Evolutionary conservation across 2,329 filamentous ascomycete species (phyloP).

Genomic region (Talaromyces sp.): DNA sequence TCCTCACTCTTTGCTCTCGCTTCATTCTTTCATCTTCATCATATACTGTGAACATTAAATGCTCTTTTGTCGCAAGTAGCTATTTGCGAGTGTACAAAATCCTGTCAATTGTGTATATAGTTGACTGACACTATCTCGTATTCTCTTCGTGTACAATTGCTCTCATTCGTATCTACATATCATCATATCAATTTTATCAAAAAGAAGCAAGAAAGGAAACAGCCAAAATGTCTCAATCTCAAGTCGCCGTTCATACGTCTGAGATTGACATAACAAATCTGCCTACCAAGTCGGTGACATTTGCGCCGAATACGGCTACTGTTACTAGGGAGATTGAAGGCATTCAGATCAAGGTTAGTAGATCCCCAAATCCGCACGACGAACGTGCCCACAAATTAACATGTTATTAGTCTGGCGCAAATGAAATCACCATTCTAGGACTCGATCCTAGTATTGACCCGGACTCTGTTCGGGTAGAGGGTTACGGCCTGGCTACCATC

Average conservation of each 20-base stretch:
- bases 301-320: constrained; percentile 61
- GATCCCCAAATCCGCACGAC: background rate
- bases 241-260: constrained; percentile 18
- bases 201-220: background rate
- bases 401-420: constrained; percentile 47
- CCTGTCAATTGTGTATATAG: background rate
- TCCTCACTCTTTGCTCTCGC: background rate
- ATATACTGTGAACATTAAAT: background rate
- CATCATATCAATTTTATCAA: background rate
- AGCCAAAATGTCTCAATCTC: constrained; percentile 8
- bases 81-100: background rate
- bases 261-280: constrained; percentile 54
- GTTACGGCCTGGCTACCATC: constrained; percentile 56
- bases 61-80: background rate
- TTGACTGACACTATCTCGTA: background rate
- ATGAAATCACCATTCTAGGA: constrained; percentile 56
- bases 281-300: constrained; percentile 58
- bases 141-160: background rate
- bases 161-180: background rate
- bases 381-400: background rate
- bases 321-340: constrained; percentile 57
- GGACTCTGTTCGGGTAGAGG: constrained; percentile 59
- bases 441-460: constrained; percentile 53
- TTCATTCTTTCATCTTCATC: background rate
- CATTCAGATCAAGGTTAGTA: constrained; percentile 46